Conservation (phyloP, 2,329 filamentous ascomycete genomes). For the Harringtonia lauricola region DNA sequence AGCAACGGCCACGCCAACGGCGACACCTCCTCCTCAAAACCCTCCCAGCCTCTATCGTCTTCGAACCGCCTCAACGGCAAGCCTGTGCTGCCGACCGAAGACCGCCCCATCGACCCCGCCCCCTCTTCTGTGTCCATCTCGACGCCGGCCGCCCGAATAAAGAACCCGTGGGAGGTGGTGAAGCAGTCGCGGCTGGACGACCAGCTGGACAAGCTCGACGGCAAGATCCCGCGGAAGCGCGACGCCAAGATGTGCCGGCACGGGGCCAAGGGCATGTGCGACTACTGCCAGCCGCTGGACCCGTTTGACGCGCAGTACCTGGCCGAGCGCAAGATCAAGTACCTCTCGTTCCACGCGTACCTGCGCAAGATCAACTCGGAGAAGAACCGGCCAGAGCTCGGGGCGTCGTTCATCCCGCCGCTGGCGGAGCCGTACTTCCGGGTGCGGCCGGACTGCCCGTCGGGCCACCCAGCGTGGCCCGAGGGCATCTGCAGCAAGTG, state of each 20-base stretch:
- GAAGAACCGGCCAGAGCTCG: slow-evolving; percentile 91
- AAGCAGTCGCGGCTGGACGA: slow-evolving; percentile 83
- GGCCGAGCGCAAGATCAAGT: slow-evolving; percentile 95
- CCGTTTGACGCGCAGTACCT: slow-evolving; percentile 86
- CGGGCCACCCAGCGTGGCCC: slow-evolving; percentile 86
- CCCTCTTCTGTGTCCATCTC: slow-evolving; percentile 18
- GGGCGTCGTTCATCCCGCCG: slow-evolving; percentile 91
- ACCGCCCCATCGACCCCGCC: slow-evolving; percentile 50
- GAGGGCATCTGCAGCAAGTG: slow-evolving; percentile 98
- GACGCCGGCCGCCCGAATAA: slow-evolving; percentile 52
- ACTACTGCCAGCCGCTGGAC: slow-evolving; percentile 95
- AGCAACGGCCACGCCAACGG: slow-evolving; percentile 28
- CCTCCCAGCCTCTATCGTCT: slow-evolving; percentile 21
- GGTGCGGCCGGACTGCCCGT: slow-evolving; percentile 80
- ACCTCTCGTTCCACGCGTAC: slow-evolving; percentile 90
- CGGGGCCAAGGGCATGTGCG: slow-evolving; percentile 96
- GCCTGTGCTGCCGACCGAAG: slow-evolving; percentile 57
- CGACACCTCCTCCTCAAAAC: slow-evolving; percentile 2
- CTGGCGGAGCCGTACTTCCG: slow-evolving; percentile 87
- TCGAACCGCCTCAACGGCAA: slow-evolving; percentile 69
- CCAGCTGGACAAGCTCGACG: slow-evolving; percentile 72
- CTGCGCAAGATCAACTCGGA: slow-evolving; percentile 90
- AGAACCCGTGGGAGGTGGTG: slow-evolving; percentile 88
- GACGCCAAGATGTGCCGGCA: slow-evolving; percentile 89
- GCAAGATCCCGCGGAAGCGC: slow-evolving; percentile 69